A percentile compares a stretch with the other conserved stretches of the same genome.
Evolutionary conservation across 2,329 filamentous ascomycete genomes (phyloP).

Genomic region (Aspergillus uvarum): DNA sequence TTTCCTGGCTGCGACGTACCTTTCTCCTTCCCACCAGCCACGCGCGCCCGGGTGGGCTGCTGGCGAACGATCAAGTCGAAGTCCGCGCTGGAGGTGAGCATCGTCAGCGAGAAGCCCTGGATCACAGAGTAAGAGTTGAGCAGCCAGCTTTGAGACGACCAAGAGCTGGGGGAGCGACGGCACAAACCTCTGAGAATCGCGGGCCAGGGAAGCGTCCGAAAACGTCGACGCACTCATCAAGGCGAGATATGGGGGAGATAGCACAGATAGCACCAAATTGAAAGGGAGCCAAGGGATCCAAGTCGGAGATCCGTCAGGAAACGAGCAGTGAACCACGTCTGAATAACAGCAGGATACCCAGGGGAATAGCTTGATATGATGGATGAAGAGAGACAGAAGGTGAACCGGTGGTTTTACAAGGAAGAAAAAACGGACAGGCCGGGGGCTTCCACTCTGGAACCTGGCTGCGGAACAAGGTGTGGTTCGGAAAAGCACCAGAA

Average conservation of each 20-base stretch:
- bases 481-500: slow-evolving; percentile 23
- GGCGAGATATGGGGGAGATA: slow-evolving; percentile 27
- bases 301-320: slow-evolving; percentile 23
- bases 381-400: slow-evolving; percentile 18
- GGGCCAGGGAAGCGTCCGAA: slow-evolving; percentile 43
- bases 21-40: slow-evolving; percentile 73
- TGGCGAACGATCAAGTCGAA: slow-evolving; percentile 63
- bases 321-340: slow-evolving; percentile 26
- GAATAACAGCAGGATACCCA: slow-evolving; percentile 18
- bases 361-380: slow-evolving; percentile 16
- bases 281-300: slow-evolving; percentile 24
- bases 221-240: slow-evolving; percentile 46
- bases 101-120: slow-evolving; percentile 40
- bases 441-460: slow-evolving; percentile 28
- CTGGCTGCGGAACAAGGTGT: slow-evolving; percentile 16
- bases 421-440: slow-evolving; percentile 21
- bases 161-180: slow-evolving; percentile 8
- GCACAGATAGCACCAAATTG: slow-evolving; percentile 16
- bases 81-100: slow-evolving; percentile 51
- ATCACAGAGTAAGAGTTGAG: slow-evolving; percentile 31
- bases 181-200: slow-evolving; percentile 44
- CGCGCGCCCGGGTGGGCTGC: slow-evolving; percentile 65
- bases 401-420: slow-evolving; percentile 26
- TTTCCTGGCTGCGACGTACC: slow-evolving; percentile 45
- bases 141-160: slow-evolving; percentile 16